phyloP scores from a whole-genome alignment of 2,329 filamentous ascomycete species.

The Aspergillaceae sp. region DNA sequence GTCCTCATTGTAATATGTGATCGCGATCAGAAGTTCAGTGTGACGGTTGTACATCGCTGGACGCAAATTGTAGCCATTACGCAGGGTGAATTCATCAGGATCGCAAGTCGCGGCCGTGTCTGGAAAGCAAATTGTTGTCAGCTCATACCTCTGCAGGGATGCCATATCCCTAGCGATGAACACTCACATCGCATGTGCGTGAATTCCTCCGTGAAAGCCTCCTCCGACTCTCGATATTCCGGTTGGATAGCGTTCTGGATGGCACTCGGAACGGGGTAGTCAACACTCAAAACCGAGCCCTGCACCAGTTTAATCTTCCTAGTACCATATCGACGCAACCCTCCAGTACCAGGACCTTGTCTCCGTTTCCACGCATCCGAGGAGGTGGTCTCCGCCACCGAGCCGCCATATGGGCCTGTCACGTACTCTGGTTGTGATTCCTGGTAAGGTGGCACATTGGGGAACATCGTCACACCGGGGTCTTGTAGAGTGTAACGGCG shows the following conservation, averaged over 20 bases:
- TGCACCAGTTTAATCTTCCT: slow-evolving; percentile 97
- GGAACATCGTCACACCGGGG: slow-evolving; percentile 52
- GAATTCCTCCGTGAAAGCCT: slow-evolving; percentile 81
- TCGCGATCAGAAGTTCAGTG: slow-evolving; percentile 90
- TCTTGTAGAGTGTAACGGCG: slow-evolving; percentile 26
- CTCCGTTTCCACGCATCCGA: slow-evolving; percentile 67
- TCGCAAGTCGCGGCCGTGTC: slow-evolving; percentile 95
- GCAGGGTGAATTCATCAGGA: slow-evolving; percentile 94
- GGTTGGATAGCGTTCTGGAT: slow-evolving; percentile 94
- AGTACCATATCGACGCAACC: slow-evolving; percentile 80
- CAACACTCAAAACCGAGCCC: slow-evolving; percentile 88
- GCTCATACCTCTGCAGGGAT: neutral
- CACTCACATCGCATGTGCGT: slow-evolving; percentile 79
- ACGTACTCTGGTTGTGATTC: slow-evolving; percentile 56
- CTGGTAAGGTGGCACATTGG: slow-evolving; percentile 39
- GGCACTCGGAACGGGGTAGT: slow-evolving; percentile 93
- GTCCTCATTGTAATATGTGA: slow-evolving; percentile 99
- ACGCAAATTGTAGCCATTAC: slow-evolving; percentile 96
- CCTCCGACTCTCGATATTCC: slow-evolving; percentile 79
- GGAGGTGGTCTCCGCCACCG: slow-evolving; percentile 41
- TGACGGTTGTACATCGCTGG: slow-evolving; percentile 98
- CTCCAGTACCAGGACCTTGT: slow-evolving; percentile 53
- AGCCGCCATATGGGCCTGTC: slow-evolving; percentile 33
- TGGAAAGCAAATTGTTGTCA: slow-evolving; percentile 16
- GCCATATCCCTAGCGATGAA: neutral